Evolutionary conservation across 345 rosid species (phyloP).

Genomic region (Draba incana): DNA sequence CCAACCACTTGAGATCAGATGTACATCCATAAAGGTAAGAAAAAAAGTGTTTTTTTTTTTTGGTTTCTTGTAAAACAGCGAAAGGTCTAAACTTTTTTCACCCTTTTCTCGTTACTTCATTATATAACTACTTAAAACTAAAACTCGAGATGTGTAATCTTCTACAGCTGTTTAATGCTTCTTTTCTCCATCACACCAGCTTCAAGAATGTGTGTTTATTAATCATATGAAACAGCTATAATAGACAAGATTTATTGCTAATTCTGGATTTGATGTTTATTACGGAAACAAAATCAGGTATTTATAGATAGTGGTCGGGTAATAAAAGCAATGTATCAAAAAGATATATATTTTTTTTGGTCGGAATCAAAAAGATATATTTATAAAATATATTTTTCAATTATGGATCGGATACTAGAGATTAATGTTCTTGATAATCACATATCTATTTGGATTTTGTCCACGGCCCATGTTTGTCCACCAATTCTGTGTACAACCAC

Average conservation of each 20-base stretch:
- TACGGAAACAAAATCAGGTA: too few relatives aligned
- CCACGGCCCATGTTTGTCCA: too few relatives aligned
- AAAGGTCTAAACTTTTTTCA: constrained; percentile 22
- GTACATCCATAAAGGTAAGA: constrained; percentile 22
- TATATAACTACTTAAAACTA: constrained; percentile 1
- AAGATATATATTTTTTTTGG: too few relatives aligned
- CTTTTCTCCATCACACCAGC: constrained; percentile 11
- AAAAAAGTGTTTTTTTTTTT: neutral
- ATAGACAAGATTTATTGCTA: constrained; percentile 13
- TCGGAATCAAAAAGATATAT: too few relatives aligned
- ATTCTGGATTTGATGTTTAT: too few relatives aligned
- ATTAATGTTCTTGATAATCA: too few relatives aligned
- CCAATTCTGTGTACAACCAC: too few relatives aligned
- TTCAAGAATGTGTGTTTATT: neutral
- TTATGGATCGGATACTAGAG: too few relatives aligned
- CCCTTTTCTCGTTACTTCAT: constrained; percentile 12
- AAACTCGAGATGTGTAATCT: constrained; percentile 23
- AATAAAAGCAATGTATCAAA: too few relatives aligned
- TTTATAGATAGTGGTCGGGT: too few relatives aligned
- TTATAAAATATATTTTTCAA: too few relatives aligned
- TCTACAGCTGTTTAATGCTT: constrained; percentile 32
- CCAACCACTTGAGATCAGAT: constrained; percentile 42
- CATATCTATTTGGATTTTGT: too few relatives aligned
- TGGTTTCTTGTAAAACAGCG: neutral
- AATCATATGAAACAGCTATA: neutral